Conservation (phyloP, 2,329 filamentous ascomycete species). For the Periconia sp. region DNA sequence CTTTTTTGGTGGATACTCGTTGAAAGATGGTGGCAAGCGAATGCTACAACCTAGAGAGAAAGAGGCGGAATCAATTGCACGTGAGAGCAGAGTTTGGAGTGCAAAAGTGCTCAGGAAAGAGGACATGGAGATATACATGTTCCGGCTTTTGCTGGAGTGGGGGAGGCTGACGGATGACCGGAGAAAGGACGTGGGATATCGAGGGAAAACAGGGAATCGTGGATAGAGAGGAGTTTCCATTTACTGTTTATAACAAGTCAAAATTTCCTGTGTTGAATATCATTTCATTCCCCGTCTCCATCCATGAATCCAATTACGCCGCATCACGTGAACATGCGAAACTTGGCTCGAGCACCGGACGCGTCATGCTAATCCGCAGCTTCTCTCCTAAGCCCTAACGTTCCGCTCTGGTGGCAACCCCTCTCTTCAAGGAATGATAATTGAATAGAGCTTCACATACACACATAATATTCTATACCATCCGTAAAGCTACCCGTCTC, state of each 20-base stretch:
- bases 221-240: not conserved
- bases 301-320: not conserved
- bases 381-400: too few relatives aligned
- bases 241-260: not conserved
- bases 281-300: not conserved
- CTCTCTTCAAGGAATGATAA: too few relatives aligned
- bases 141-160: slow-evolving; percentile 75
- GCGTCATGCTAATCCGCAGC: not conserved
- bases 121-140: slow-evolving; percentile 81
- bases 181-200: slow-evolving; percentile 37
- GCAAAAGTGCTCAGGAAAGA: slow-evolving; percentile 40
- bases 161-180: slow-evolving; percentile 39
- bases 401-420: too few relatives aligned
- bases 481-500: not conserved
- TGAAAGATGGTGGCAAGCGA: slow-evolving; percentile 24
- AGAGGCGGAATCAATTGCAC: slow-evolving; percentile 36
- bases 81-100: slow-evolving; percentile 33
- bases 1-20: slow-evolving; percentile 60
- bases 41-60: slow-evolving; percentile 28
- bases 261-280: not conserved
- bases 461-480: not conserved
- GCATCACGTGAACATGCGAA: not conserved
- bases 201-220: slow-evolving; percentile 16
- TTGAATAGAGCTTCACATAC: not conserved
- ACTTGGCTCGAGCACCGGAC: not conserved